Base-by-base conservation (phyloP, 805 yeast genomes). In the Cyberlindnera japonica region DNA sequence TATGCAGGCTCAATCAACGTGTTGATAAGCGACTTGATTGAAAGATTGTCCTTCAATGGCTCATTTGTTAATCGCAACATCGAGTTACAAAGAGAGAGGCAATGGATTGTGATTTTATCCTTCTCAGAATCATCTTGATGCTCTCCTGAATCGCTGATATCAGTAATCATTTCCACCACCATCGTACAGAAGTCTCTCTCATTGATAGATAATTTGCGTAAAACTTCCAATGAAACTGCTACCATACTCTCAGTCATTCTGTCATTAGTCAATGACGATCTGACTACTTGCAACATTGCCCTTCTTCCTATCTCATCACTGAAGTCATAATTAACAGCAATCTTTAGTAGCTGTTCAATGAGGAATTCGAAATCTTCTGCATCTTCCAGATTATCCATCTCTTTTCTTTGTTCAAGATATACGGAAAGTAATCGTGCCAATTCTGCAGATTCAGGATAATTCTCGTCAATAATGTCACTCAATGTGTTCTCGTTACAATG, bases 291-390 rank as follows among this genome's bases (percentile, higher is more conserved):
- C 28, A 84, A 63, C 77, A 88, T 78, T 33, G 79, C 78, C 58
- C 95, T 74, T 55, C 96, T 75, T 16, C 97, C 96, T 34, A 84
- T 75, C 60, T 90, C 96, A 65, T 93, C 97, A 51, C 88, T 82
- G 54, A 78, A 88, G 59, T 93, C 98, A 55, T 83, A 83, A 27
- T 76, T 75, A 21, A 74, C 73, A 1, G 90, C 81, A 20, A 87
- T 74, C 9, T 67, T 61, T 27, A 91, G 58, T 16, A 91, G 60
- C 59, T 93, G 96, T 43, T 79, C 78, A 30, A 89, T 71, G 34
- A 89, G 76, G 55, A 80, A 89, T 47, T 84, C 90, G 21, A 78
- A 57, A 41, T 83, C 88, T 17, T 66, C 69, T 5, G 74, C 65
- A 40, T 80, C 79, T 3, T 66, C 68, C 1, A 30, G 40, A 29